Percentiles rank a stretch among this genome's conserved stretches.
Conservation (phyloP, 495 filamentous ascomycete genomes). For the Tuber indicum region DNA sequence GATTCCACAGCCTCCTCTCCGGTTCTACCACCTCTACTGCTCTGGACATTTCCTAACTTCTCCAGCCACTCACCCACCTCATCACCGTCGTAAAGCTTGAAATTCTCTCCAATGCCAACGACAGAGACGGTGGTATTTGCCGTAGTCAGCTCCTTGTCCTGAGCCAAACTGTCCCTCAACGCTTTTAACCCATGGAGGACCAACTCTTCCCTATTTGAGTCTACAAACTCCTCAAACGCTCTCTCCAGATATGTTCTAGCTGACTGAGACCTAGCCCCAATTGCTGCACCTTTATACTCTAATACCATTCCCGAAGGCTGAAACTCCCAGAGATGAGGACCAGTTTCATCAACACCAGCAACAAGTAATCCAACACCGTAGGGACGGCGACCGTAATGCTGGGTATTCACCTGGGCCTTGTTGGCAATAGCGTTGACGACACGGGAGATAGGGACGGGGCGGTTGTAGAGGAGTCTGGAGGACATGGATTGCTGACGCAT, state of each 20-base stretch:
- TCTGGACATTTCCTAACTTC: constrained; percentile 55
- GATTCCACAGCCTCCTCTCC: constrained; percentile 45
- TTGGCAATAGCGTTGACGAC: constrained; percentile 86
- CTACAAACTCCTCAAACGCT: constrained; percentile 73
- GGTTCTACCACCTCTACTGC: constrained; percentile 43
- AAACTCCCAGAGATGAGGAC: constrained; percentile 96
- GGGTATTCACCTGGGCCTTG: constrained; percentile 95
- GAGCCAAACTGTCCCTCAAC: constrained; percentile 87
- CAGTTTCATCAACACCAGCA: constrained; percentile 85
- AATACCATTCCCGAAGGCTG: constrained; percentile 92
- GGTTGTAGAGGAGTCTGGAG: constrained; percentile 90
- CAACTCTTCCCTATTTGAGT: constrained; percentile 70
- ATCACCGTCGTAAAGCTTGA: constrained; percentile 86
- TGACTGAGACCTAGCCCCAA: constrained; percentile 94
- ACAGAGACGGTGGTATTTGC: constrained; percentile 92
- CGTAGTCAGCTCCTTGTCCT: constrained; percentile 94
- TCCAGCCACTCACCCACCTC: constrained; percentile 74
- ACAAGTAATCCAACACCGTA: constrained; percentile 94
- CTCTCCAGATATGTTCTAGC: constrained; percentile 92
- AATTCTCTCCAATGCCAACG: constrained; percentile 68
- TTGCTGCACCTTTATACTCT: constrained; percentile 92
- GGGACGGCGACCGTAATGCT: constrained; percentile 92
- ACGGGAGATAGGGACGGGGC: constrained; percentile 77
- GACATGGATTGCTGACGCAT: constrained; percentile 99
- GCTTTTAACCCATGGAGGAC: constrained; percentile 83